These are phyloP conservation scores for Plantago elongata DNA, from an alignment of 257 asterid genomes.

Conservation along the genomic window DNA sequence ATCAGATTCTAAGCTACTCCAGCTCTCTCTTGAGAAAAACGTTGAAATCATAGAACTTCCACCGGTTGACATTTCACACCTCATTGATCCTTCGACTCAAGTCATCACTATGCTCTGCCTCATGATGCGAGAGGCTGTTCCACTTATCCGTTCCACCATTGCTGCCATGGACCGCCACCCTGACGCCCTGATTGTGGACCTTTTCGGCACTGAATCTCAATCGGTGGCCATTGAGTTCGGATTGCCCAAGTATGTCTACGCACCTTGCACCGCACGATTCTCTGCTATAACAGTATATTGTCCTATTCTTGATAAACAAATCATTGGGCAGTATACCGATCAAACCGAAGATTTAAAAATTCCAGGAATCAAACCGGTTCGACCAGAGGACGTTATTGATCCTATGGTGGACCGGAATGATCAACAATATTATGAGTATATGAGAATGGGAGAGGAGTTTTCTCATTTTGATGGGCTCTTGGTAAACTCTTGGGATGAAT, in stretches of 20 bases:
- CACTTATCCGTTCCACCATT: slow-evolving; percentile 37
- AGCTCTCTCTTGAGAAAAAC: slow-evolving; percentile 13
- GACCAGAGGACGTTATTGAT: slow-evolving; percentile 60
- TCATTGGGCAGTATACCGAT: slow-evolving; percentile 47
- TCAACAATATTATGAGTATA: slow-evolving; percentile 37
- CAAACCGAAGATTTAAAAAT: slow-evolving; percentile 28
- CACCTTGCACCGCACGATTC: slow-evolving; percentile 48
- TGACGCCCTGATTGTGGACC: slow-evolving; percentile 49
- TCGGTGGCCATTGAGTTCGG: slow-evolving; percentile 41
- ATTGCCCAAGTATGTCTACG: slow-evolving; percentile 44
- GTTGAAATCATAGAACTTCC: slow-evolving; percentile 37
- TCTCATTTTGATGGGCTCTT: slow-evolving; percentile 49
- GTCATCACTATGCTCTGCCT: slow-evolving; percentile 33
- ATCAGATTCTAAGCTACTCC: slow-evolving; percentile 21
- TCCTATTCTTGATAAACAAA: slow-evolving; percentile 48
- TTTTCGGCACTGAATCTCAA: slow-evolving; percentile 41
- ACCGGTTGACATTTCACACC: slow-evolving; percentile 38
- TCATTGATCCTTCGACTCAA: slow-evolving; percentile 35
- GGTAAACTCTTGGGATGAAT: slow-evolving; percentile 57
- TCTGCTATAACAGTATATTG: slow-evolving; percentile 37
- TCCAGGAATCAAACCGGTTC: slow-evolving; percentile 67
- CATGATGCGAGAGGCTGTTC: slow-evolving; percentile 41
- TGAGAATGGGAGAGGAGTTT: slow-evolving; percentile 21
- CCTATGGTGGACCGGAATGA: slow-evolving; percentile 61
- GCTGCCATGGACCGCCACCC: slow-evolving; percentile 39